Base-by-base conservation (phyloP, 169 alveolate genomes). In the Ichthyophthirius multifiliis region DNA sequence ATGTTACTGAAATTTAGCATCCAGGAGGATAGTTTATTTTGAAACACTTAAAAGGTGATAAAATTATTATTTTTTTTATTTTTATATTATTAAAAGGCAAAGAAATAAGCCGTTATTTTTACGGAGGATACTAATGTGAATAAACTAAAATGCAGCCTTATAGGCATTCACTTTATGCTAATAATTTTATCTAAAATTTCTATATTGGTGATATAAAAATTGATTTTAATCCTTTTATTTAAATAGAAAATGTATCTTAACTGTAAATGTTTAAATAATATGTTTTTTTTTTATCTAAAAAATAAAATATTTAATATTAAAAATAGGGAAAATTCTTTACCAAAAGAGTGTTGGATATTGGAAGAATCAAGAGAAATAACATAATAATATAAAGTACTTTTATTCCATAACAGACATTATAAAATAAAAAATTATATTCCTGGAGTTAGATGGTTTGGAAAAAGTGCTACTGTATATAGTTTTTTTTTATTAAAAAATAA, bases 21-120 rank as follows among this genome's bases (percentile, higher is more conserved):
- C 77, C 77, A 39, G 77, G 77, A 0, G 77, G 77, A 16, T 67
- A 67, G 23, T 67, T 37, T 67, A 67, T 67, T 39, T 39, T 67
- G 5, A 23, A 34, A 15, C 41, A 67, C 23, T 18, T 67, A 9
- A 67, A 55, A 55, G 71, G 71, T 55, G n/a, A n/a, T n/a, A 55
- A 10, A 1, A 16, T 55, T 15, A 20, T 2, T 20, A 27, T 20
- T 27, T 47, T 10, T 55, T 55, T 27, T 27, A 18, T 27, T 27
- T 27, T 3, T 10, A 55, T 20, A 18, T 3, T 3, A 55, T 27
- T 5, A 10, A 20, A 39, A 39, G 77, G 77, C 16, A 67, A 39
- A 39, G 77, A 67, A 37, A 67, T 67, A n/a, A 27, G 43, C 20
- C 35, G 62, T 13, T 67, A 37, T 9, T 67, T 67, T 37, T 35